Evolutionary conservation across 352 stramenopile genomes (phyloP).

Genomic region (Blastocystis sp.): DNA sequence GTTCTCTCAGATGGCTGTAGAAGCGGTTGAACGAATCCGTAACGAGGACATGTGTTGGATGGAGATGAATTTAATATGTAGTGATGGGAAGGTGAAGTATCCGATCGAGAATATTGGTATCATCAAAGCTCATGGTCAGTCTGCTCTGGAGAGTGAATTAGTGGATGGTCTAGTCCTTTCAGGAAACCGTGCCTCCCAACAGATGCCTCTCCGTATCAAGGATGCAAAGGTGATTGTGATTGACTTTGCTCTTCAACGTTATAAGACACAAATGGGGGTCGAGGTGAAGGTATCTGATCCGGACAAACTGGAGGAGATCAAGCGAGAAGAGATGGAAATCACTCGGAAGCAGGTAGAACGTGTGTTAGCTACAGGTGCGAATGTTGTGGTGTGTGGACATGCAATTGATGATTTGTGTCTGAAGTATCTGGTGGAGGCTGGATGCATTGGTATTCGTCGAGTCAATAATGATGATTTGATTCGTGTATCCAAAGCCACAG

Average conservation of each 20-base stretch:
- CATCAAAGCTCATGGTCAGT: constrained; percentile 88
- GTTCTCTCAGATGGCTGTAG: constrained; percentile 91
- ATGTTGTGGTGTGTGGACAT: constrained; percentile 98
- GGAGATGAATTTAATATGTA: neutral
- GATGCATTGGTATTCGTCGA: constrained; percentile 87
- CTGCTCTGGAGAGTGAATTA: constrained; percentile 75
- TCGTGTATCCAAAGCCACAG: constrained; percentile 94
- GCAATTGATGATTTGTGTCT: constrained; percentile 97
- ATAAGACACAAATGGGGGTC: constrained; percentile 93
- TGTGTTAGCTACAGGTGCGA: constrained; percentile 91
- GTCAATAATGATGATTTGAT: constrained; percentile 95
- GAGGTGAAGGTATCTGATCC: constrained; percentile 70
- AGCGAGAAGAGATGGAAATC: constrained; percentile 96
- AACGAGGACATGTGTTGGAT: constrained; percentile 69
- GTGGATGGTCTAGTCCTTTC: constrained; percentile 93
- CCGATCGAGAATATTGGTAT: constrained; percentile 95
- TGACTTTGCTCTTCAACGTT: constrained; percentile 95
- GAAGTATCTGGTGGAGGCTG: constrained; percentile 99
- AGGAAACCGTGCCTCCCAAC: constrained; percentile 87
- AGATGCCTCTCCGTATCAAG: constrained; percentile 88
- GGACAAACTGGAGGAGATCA: constrained; percentile 87
- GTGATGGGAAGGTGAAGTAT: constrained; percentile 76
- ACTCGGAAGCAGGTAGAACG: constrained; percentile 99
- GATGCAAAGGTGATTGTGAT: constrained; percentile 88
- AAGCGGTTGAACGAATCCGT: constrained; percentile 89